Evolutionary conservation across 73 alveolate genomes (phyloP).

Genomic region (Paramecium biaurelia): DNA sequence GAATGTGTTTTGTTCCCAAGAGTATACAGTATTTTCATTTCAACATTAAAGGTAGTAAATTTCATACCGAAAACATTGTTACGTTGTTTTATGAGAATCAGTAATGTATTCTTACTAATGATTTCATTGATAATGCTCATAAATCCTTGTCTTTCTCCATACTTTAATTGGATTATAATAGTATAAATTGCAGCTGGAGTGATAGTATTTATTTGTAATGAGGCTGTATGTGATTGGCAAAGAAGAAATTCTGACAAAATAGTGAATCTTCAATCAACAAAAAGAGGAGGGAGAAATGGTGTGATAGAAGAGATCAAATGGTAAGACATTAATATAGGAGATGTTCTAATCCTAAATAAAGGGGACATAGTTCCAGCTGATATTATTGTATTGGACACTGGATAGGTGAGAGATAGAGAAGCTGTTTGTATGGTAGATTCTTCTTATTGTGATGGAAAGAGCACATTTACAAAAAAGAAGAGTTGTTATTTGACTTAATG

Average conservation of each 20-base stretch:
- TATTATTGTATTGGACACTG: constrained; percentile 53
- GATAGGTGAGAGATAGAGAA: constrained; percentile 50
- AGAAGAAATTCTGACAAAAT: background rate
- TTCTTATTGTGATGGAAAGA: constrained; percentile 46
- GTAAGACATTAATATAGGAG: constrained; percentile 55
- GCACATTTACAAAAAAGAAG: constrained; percentile 31
- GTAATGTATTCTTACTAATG: constrained; percentile 33
- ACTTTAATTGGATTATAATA: background rate
- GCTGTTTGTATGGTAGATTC: constrained; percentile 59
- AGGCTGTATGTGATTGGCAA: background rate
- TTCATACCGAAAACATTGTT: constrained; percentile 46
- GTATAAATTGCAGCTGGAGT: background rate
- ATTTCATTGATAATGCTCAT: constrained; percentile 55
- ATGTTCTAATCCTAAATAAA: constrained; percentile 5
- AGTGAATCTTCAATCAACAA: background rate
- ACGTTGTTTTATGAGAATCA: constrained; percentile 22
- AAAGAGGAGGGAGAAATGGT: background rate
- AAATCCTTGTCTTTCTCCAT: constrained; percentile 26
- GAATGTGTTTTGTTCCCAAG: background rate
- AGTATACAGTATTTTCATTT: constrained; percentile 9
- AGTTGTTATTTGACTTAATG: constrained; percentile 38
- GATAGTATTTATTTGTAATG: background rate
- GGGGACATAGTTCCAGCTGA: constrained; percentile 63
- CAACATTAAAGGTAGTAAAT: constrained; percentile 15
- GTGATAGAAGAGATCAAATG: constrained; percentile 43